Evolutionary conservation across 495 filamentous ascomycete species (phyloP), one percentile per base, ranked within the genome.

Genomic region (Neohortaea acidophila): DNA sequence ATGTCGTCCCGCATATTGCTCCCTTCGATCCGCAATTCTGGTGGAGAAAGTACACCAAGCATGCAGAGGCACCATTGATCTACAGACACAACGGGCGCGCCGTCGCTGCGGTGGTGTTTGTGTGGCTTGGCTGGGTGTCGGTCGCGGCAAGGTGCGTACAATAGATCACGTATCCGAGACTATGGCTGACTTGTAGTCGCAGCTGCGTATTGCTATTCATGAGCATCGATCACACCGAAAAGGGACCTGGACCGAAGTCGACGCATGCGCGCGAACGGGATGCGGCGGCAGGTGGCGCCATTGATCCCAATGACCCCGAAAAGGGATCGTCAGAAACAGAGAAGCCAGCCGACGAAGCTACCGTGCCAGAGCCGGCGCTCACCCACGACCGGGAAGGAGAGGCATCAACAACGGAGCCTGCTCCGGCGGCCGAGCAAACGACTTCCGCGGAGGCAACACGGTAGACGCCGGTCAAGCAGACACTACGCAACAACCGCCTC

Each of bases 21-120:
- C 56, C 32, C 31, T 41, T 1, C 51, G 36, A 13, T 41, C 38
- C 5, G 58, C 52, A 38, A 10, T 20, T 36, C 32, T 14, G 23
- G 21, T 11, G 31, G 21, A 34, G 28, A 3, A 51, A 54, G 15
- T 48, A 59, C 33, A 18, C 38, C 9, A 48, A 60, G 36, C 51
- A 55, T 30, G 52, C 36, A 26, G 47, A 31, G 38, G 49, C 24
- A 42, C 51, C 38, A 37, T 39, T 57, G 47, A 49, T 27, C 41
- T 67, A 66, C 51, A 49, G 49, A 21, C 42, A 57, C 21, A 60
- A 64, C 37, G 52, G 51, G 4, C 41, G 59, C 15, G 60, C 56
- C 2, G 34, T 67, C 18, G 63, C 64, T 4, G 55, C 59, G 21
- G 56, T 60, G 38, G 55, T 62, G 11, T 59, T 65, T 28, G 38